Evolutionary conservation across 495 filamentous ascomycete species (phyloP), one percentile per base, ranked within the genome.

Genomic region (Lasiosphaeriaceae sp.): DNA sequence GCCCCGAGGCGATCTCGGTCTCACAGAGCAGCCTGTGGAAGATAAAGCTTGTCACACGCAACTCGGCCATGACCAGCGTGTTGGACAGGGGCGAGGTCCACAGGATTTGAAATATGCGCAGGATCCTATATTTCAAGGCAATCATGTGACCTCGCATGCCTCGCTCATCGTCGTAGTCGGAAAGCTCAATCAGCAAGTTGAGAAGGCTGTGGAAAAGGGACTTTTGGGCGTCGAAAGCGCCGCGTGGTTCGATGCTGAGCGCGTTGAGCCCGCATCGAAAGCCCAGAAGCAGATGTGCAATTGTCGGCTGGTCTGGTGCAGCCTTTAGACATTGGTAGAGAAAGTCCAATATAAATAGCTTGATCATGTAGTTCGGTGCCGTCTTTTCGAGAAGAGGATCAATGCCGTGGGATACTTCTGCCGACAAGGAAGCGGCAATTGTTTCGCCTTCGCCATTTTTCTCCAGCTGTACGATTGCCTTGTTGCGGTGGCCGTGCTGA

Each of bases 241-340:
- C 78, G 23, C 81, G 77, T 0, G 81, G 65, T 45, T 84, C 72
- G 22, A 94, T 71, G 49, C 80, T 82, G 17, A 97, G 72, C n/a
- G 76, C 74, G 49, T 80, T 80, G 20, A 84, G 78, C 22, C 83
- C 79, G 62, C 90, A 92, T 29, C 78, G 77, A 66, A 99, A 97
- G 0, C 94, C 94, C 20, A 99, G 86, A 19, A 99, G 72, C 44
- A 94, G 77, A 70, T 99, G 94, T 2, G 93, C 92, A 47, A 97
- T 83, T 16, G 85, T 93, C 4, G 93, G 91, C 53, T 71, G 70
- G 62, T 86, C 82, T 24, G 86, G 83, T 24, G 86, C 82, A 17
- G 86, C 81, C 41, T 77, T 79, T 9, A 99, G 71, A 66, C 88
- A 92, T 59, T 81, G 83, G 64, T 90, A 87, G 24, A 99, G 77